Evolutionary conservation across 2,329 filamentous ascomycete species (phyloP).

Genomic region (Microdochium nivale): DNA sequence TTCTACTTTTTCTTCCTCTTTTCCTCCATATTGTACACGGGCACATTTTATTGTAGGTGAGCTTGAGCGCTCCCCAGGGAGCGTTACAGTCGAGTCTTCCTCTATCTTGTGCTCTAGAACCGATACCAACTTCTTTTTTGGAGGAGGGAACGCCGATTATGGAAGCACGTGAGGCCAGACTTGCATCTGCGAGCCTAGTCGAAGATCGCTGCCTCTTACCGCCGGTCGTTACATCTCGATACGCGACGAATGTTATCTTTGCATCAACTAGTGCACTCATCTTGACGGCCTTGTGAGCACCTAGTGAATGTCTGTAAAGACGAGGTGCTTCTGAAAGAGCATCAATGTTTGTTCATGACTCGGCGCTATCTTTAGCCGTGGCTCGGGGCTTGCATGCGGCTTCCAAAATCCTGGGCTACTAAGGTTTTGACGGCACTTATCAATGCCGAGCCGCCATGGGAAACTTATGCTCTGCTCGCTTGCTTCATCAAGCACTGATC

Average conservation of each 20-base stretch:
- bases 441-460: no score
- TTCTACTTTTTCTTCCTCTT: slow-evolving; percentile 26
- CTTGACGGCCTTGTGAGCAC: no score
- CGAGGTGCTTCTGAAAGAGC: no score
- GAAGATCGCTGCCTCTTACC: slow-evolving; percentile 62
- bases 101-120: slow-evolving; percentile 68
- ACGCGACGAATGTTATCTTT: neutral
- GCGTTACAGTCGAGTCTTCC: slow-evolving; percentile 53
- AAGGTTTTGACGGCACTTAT: no score
- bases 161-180: slow-evolving; percentile 58
- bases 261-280: neutral
- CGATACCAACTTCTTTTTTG: slow-evolving; percentile 8
- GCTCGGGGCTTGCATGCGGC: no score
- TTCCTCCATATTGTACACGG: slow-evolving; percentile 52
- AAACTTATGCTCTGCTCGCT: no score
- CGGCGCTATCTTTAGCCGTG: no score
- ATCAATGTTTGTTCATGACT: no score
- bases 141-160: slow-evolving; percentile 50
- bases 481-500: no score
- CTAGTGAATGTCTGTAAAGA: no score
- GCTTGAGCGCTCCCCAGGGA: slow-evolving; percentile 39
- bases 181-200: slow-evolving; percentile 32
- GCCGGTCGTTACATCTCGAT: slow-evolving; percentile 57
- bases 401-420: no score
- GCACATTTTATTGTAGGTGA: slow-evolving; percentile 67